A percentile compares a stretch with the other conserved stretches of the same genome.
Evolutionary conservation across 73 alveolate species (phyloP).

Genomic region (Symbiodinium pilosum): DNA sequence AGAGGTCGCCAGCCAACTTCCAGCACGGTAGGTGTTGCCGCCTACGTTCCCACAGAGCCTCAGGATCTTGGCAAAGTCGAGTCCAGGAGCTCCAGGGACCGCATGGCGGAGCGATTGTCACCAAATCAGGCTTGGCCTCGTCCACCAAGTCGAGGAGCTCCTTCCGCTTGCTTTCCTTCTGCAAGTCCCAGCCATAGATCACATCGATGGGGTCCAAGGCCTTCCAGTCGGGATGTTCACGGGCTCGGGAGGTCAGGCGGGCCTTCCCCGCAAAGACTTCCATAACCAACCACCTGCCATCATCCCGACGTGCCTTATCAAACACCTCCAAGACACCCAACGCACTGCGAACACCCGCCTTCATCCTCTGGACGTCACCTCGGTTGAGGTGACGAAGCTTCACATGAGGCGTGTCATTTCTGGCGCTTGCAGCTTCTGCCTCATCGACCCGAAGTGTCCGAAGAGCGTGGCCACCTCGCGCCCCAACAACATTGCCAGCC

Average conservation of each 20-base stretch:
- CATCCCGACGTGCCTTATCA: neutral
- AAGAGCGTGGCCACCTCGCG: neutral
- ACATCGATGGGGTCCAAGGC: conserved; percentile 12
- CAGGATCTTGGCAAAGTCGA: too few species aligned
- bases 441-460: neutral
- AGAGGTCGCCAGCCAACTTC: too few species aligned
- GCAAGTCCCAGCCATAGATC: neutral
- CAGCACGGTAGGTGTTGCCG: too few species aligned
- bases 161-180: too few species aligned
- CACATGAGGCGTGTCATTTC: neutral
- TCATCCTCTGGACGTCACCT: too few species aligned
- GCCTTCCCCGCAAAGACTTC: neutral
- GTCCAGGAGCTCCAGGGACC: conserved; percentile 30
- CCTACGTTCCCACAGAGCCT: too few species aligned
- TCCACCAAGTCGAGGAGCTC: neutral
- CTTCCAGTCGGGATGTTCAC: neutral
- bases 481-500: neutral
- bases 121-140: neutral
- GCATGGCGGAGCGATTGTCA: neutral
- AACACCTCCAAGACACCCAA: neutral
- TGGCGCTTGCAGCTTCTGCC: neutral
- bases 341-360: too few species aligned
- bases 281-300: neutral
- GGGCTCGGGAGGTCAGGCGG: too few species aligned
- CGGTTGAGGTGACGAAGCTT: too few species aligned